Evolutionary conservation across 225 moss, liverwort and hornwort species (phyloP), one percentile per base, ranked within the genome.

Genomic region (Antitrichia curtipendula): DNA sequence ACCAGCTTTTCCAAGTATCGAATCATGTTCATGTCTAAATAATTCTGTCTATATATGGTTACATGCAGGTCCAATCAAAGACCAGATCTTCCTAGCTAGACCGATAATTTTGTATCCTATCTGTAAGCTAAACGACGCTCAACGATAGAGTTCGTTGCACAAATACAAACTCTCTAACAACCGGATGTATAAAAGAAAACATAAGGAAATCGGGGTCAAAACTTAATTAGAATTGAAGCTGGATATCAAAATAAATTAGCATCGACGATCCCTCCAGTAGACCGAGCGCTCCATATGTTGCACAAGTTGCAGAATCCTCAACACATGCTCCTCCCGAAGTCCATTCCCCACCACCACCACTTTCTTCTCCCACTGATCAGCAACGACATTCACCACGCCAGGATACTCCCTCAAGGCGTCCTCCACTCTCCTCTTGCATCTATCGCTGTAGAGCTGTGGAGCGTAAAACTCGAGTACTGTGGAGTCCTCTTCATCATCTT

Each of bases 371-470:
- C 86, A 89, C 40, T 85, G 92, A 87, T 89, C 88, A 3, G 86
- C n/a, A 18, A 16, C 34, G 13, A 90, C 91, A 9, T 60, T 27
- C 45, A 66, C n/a, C 71, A 90, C 88, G 53, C 90, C 91, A 31
- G 57, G 22, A 29, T 22, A 72, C 34, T 38, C 12, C 29, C 23
- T 29, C 83, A 93, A 57, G 71, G 25, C 45, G 4, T 82, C 59
- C 45, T 57, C 72, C 40, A 91, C 91, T 68, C 41, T 69, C 65
- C 87, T 40, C 87, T 87, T 50, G 80, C 90, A 83, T 0, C 40
- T 58, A 20, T 93, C 87, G 85, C 91, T 90, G 47, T 87, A 89
- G n/a, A 93, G 86, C 78, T 88, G 88, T 43, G 93, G 89, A 63
- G 50, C 85, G 50, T 75, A 81, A 25, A 91, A 50, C 36, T 91